These are phyloP conservation scores for Chlamydomonas reinhardtii DNA, from an alignment of 163 green algal genomes.

Conservation along the genomic window DNA sequence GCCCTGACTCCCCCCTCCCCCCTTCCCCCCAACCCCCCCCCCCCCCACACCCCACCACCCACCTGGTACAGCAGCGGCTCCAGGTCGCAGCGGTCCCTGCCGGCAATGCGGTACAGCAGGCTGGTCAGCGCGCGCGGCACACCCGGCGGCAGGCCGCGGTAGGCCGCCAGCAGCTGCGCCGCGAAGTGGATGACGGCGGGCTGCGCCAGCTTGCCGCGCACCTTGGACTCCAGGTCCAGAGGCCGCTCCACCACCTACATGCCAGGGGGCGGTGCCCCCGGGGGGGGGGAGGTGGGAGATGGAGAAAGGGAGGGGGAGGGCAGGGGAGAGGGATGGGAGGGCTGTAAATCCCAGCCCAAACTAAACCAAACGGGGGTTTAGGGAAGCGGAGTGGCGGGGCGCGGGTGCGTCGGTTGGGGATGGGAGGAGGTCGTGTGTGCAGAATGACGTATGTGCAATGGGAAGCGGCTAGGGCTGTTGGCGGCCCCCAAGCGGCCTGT, in stretches of 20 bases:
- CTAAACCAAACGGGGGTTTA: too few species aligned
- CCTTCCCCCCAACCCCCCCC: too few species aligned
- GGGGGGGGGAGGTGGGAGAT: neutral
- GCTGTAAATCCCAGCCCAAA: too few species aligned
- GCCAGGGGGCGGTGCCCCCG: too few species aligned
- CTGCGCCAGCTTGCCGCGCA: conserved; percentile 73
- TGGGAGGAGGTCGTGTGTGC: neutral
- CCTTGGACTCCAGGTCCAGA: conserved; percentile 28
- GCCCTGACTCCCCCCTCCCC: too few species aligned
- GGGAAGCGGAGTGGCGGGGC: too few species aligned
- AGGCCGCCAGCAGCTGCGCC: conserved; percentile 72
- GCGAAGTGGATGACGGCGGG: conserved; percentile 86
- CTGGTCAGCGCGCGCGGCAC: conserved; percentile 73
- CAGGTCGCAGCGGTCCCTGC: conserved; percentile 70
- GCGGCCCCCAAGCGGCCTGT: too few species aligned
- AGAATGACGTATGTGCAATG: neutral
- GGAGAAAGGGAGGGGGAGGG: neutral
- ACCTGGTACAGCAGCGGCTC: conserved; percentile 91
- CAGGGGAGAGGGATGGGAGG: too few species aligned
- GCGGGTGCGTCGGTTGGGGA: too few species aligned
- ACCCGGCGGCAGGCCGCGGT: conserved; percentile 14
- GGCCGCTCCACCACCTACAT: conserved; percentile 30
- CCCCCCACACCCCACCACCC: neutral
- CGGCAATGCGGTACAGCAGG: conserved; percentile 77
- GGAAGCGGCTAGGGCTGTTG: too few species aligned